Evolutionary conservation across 75 land plant genomes (phyloP).

Genomic region (Picea sitchensis): DNA sequence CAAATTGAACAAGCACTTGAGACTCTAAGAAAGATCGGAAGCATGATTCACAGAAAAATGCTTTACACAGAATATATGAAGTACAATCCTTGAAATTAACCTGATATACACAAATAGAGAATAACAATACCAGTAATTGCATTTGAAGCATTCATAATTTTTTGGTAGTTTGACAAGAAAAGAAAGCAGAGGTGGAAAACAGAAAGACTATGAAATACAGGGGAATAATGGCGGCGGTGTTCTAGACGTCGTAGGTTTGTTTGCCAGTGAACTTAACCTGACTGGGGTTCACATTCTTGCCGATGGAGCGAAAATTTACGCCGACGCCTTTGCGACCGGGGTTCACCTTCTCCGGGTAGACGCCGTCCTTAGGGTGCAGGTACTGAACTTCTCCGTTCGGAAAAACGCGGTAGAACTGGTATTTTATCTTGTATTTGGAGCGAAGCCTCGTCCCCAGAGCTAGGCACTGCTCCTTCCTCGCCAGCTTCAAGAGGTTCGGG

Average conservation of each 20-base stretch:
- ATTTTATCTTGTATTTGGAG: conserved; percentile 91
- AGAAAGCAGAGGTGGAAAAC: not conserved
- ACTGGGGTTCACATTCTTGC: conserved; percentile 79
- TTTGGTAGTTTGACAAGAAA: not conserved
- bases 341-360: conserved; percentile 96
- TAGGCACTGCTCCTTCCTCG: conserved; percentile 94
- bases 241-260: conserved; percentile 66
- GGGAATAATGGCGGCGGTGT: not conserved
- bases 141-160: not conserved
- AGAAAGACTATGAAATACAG: not conserved
- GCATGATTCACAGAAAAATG: no score
- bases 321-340: conserved; percentile 79
- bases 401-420: conserved; percentile 94
- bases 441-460: conserved; percentile 79
- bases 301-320: conserved; percentile 68
- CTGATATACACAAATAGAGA: not conserved
- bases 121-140: not conserved
- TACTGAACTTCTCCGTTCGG: conserved; percentile 98
- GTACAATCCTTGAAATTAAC: not conserved
- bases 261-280: conserved; percentile 93
- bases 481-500: conserved; percentile 84
- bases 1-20: no score
- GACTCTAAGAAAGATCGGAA: no score
- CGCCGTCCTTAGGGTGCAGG: conserved; percentile 92
- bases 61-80: not conserved